Conservation (phyloP, 2,329 filamentous ascomycete genomes). For the Didymella arachidicola region DNA sequence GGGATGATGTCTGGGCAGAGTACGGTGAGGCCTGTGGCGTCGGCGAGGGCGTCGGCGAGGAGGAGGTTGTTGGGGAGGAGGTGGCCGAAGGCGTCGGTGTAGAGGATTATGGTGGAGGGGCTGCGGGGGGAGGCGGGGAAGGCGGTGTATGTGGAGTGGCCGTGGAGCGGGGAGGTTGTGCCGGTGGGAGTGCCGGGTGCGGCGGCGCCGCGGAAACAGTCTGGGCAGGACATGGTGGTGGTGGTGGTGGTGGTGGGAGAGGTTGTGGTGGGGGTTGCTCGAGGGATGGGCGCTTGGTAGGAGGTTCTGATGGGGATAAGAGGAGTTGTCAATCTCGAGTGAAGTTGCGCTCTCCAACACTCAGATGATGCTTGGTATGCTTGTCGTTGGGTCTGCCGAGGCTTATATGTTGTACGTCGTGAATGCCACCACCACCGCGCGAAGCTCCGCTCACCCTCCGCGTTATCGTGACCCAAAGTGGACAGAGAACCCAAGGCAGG, state of each 20-base stretch:
- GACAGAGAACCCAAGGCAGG: background rate
- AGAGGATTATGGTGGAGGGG: constrained; percentile 30
- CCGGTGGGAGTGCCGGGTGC: constrained; percentile 29
- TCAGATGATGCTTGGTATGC: background rate
- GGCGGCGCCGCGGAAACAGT: constrained; percentile 34
- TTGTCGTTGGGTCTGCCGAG: background rate
- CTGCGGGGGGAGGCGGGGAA: background rate
- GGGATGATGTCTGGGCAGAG: constrained; percentile 38
- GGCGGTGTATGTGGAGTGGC: constrained; percentile 32
- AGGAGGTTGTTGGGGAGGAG: constrained; percentile 35
- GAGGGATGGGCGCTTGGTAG: background rate
- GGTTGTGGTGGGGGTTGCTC: background rate
- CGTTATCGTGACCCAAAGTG: background rate
- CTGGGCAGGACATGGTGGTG: constrained; percentile 34
- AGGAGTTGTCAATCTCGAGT: no score
- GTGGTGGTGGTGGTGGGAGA: background rate
- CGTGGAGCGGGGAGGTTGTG: constrained; percentile 15
- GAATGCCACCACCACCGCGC: background rate
- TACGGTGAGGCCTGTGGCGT: constrained; percentile 25
- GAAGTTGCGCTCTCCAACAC: no score
- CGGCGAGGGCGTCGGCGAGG: constrained; percentile 35
- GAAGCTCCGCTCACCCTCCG: background rate
- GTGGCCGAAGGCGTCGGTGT: constrained; percentile 39
- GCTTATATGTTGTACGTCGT: background rate
- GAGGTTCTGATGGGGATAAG: no score